Conservation (phyloP, 371 early-diverging fungal genomes). For the Saksenaea oblongispora region DNA sequence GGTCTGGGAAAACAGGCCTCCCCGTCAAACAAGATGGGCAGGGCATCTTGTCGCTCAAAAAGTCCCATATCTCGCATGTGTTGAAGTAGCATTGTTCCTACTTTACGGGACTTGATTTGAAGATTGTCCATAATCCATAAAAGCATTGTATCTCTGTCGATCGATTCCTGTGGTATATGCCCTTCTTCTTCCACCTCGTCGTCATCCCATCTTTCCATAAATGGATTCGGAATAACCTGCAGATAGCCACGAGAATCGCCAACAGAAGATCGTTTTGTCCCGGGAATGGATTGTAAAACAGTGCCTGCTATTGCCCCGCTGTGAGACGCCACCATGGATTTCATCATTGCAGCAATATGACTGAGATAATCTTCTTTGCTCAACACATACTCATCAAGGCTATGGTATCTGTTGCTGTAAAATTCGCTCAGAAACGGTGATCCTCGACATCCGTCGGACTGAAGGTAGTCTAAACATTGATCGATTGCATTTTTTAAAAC, state of each 20-base stretch:
- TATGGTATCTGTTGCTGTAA: conserved; percentile 15
- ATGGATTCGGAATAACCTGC: conserved; percentile 27
- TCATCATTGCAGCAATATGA: conserved; percentile 50
- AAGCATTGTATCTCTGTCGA: conserved; percentile 32
- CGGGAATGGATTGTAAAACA: background rate
- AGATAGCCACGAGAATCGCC: conserved; percentile 33
- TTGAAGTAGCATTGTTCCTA: conserved; percentile 43
- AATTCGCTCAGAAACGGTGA: conserved; percentile 38
- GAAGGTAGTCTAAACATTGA: conserved; percentile 22
- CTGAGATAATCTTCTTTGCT: conserved; percentile 43
- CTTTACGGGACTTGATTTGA: conserved; percentile 27
- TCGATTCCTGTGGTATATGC: conserved; percentile 22
- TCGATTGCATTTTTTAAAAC: conserved; percentile 24
- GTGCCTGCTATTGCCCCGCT: background rate
- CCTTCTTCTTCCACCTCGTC: conserved; percentile 18
- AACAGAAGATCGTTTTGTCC: conserved; percentile 18
- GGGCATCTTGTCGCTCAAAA: conserved; percentile 55
- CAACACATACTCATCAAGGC: conserved; percentile 26
- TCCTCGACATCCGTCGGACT: conserved; percentile 21
- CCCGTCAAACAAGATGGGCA: conserved; percentile 42
- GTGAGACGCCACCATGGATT: conserved; percentile 17
- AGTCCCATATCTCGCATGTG: conserved; percentile 60
- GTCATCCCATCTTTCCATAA: conserved; percentile 16
- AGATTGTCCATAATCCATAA: conserved; percentile 42
- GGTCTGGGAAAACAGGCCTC: background rate